These are phyloP conservation scores for Ustilago trichophora DNA, from an alignment of 1,284 basidiomycete genomes.

Conservation along the genomic window DNA sequence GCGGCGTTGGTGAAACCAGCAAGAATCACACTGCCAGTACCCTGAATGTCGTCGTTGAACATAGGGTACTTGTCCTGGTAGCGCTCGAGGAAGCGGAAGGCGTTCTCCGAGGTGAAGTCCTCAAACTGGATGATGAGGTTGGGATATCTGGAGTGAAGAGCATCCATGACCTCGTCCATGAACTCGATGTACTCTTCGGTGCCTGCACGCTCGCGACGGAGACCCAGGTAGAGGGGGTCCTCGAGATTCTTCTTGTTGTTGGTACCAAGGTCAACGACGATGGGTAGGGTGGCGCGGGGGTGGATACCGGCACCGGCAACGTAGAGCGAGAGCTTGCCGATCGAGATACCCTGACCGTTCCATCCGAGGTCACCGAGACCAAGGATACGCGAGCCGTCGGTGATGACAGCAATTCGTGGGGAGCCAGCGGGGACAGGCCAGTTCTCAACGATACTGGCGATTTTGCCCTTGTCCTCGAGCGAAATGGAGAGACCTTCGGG, in stretches of 20 bases:
- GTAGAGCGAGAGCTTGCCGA: constrained; percentile 91
- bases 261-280: constrained; percentile 77
- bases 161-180: constrained; percentile 92
- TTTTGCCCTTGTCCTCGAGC: constrained; percentile 77
- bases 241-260: constrained; percentile 83
- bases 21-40: constrained; percentile 75
- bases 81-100: constrained; percentile 62
- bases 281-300: constrained; percentile 83
- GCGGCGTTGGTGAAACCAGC: constrained; percentile 90
- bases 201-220: constrained; percentile 68
- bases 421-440: constrained; percentile 74
- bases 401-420: constrained; percentile 67
- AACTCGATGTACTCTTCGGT: constrained; percentile 71
- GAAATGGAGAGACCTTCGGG: constrained; percentile 72
- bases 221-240: constrained; percentile 89
- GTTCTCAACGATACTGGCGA: constrained; percentile 76
- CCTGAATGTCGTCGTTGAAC: constrained; percentile 84
- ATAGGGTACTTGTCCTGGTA: constrained; percentile 63
- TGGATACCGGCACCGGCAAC: constrained; percentile 88
- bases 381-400: constrained; percentile 89
- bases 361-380: constrained; percentile 85
- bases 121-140: constrained; percentile 87
- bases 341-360: constrained; percentile 82
- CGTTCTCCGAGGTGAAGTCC: constrained; percentile 66
- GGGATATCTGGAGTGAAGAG: constrained; percentile 72